Percentiles rank a stretch among this genome's conserved stretches.
These are phyloP conservation scores for Chaetomidium leptoderma DNA, from an alignment of 495 filamentous ascomycete genomes.

Conservation along the genomic window DNA sequence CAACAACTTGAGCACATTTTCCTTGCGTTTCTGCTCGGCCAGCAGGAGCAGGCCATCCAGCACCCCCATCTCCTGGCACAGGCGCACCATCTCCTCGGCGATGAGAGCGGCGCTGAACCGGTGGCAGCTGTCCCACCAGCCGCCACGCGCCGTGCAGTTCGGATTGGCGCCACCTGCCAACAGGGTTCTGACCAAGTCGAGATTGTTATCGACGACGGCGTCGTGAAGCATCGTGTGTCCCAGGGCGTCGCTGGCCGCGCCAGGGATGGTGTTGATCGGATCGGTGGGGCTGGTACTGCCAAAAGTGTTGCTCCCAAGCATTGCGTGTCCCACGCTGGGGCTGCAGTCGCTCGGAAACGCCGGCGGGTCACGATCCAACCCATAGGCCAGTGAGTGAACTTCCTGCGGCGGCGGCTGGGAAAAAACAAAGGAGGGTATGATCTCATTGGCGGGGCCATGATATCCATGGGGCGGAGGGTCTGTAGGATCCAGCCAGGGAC, in stretches of 20 bases:
- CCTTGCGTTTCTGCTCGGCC: conserved; percentile 7
- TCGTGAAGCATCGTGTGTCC: conserved; percentile 12
- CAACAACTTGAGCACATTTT: conserved; percentile 3
- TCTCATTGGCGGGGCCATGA: not conserved
- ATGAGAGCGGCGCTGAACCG: not conserved
- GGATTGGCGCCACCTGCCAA: not conserved
- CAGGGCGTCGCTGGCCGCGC: not conserved
- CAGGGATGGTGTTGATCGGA: not conserved
- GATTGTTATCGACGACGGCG: conserved; percentile 14
- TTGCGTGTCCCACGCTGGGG: not conserved
- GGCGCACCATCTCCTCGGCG: conserved; percentile 18
- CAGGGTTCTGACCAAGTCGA: not conserved
- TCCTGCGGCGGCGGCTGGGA: not conserved
- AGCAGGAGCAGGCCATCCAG: conserved; percentile 9
- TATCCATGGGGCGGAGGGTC: not conserved
- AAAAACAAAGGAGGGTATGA: not conserved
- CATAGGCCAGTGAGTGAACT: not conserved
- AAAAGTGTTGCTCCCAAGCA: not conserved
- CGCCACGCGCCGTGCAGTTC: conserved; percentile 11
- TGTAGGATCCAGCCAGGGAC: not conserved
- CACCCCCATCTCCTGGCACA: conserved; percentile 14
- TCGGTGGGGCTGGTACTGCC: not conserved
- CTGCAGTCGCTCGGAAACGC: not conserved
- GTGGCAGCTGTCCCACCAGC: not conserved
- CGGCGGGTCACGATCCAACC: not conserved